Conservation (phyloP, 2,329 filamentous ascomycete genomes). For the Aspergillus glaucus region DNA sequence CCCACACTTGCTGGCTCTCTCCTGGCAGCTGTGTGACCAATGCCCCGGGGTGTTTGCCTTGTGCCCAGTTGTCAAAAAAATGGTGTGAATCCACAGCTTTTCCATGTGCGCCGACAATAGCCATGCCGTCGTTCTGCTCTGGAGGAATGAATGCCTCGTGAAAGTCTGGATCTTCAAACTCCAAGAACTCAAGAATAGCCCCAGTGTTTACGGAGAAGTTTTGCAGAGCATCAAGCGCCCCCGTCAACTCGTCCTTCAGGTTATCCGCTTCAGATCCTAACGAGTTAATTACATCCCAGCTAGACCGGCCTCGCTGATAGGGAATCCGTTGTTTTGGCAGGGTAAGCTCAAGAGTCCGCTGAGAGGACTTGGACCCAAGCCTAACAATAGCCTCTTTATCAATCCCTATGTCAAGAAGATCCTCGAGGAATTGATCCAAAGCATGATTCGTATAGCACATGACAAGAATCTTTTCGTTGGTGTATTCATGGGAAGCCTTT, state of each 20-base stretch:
- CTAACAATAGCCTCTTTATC: slow-evolving; percentile 48
- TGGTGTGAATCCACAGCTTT: slow-evolving; percentile 43
- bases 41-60: slow-evolving; percentile 41
- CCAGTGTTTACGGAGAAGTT: slow-evolving; percentile 4
- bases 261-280: slow-evolving; percentile 33
- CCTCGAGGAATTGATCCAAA: slow-evolving; percentile 59
- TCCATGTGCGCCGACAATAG: slow-evolving; percentile 39
- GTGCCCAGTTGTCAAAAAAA: slow-evolving; percentile 50
- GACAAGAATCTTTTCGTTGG: slow-evolving; percentile 52
- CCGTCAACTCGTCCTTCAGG: slow-evolving; percentile 17
- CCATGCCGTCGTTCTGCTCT: slow-evolving; percentile 40
- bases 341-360: slow-evolving; percentile 43
- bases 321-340: slow-evolving; percentile 38
- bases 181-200: slow-evolving; percentile 41
- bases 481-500: slow-evolving; percentile 49
- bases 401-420: slow-evolving; percentile 57
- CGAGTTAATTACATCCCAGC: slow-evolving; percentile 39
- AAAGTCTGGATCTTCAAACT: slow-evolving; percentile 50
- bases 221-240: slow-evolving; percentile 15
- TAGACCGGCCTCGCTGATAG: slow-evolving; percentile 25
- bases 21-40: slow-evolving; percentile 28
- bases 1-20: slow-evolving; percentile 46
- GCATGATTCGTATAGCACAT: slow-evolving; percentile 65
- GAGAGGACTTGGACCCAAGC: slow-evolving; percentile 55
- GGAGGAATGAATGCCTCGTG: slow-evolving; percentile 54